phyloP scores from a whole-genome alignment of 2,329 filamentous ascomycete species.

The Exophiala oligosperma region DNA sequence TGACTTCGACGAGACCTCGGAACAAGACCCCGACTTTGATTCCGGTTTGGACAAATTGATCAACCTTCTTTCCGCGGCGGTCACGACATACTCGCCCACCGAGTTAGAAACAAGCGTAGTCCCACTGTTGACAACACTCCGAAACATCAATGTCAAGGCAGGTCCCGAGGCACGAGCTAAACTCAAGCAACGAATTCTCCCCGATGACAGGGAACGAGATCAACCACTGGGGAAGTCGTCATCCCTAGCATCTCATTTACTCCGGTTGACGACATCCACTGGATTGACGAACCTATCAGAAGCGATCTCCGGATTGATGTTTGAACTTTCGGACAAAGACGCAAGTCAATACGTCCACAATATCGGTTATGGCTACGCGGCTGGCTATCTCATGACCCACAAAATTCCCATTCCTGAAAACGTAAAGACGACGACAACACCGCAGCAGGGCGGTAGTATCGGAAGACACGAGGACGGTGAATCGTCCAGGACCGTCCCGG shows the following conservation, averaged over 20 bases:
- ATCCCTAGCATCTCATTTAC: slow-evolving; percentile 72
- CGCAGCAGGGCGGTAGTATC: background rate
- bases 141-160: slow-evolving; percentile 68
- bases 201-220: slow-evolving; percentile 72
- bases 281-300: slow-evolving; percentile 70
- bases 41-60: slow-evolving; percentile 66
- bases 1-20: slow-evolving; percentile 61
- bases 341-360: slow-evolving; percentile 80
- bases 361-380: slow-evolving; percentile 91
- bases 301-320: slow-evolving; percentile 75
- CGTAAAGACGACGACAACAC: slow-evolving; percentile 50
- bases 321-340: slow-evolving; percentile 81
- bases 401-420: slow-evolving; percentile 74
- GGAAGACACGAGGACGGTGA: slow-evolving; percentile 32
- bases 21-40: slow-evolving; percentile 53
- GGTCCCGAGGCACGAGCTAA: slow-evolving; percentile 61
- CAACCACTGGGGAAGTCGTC: slow-evolving; percentile 74
- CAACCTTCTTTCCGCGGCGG: slow-evolving; percentile 66
- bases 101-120: slow-evolving; percentile 73
- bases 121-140: slow-evolving; percentile 72
- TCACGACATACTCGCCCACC: slow-evolving; percentile 62
- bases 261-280: slow-evolving; percentile 75
- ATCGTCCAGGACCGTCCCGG: slow-evolving; percentile 33
- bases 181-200: slow-evolving; percentile 70
- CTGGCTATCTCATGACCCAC: slow-evolving; percentile 83